phyloP scores from a whole-genome alignment of 106 monocot species.

The Xerophyta viscosa region DNA sequence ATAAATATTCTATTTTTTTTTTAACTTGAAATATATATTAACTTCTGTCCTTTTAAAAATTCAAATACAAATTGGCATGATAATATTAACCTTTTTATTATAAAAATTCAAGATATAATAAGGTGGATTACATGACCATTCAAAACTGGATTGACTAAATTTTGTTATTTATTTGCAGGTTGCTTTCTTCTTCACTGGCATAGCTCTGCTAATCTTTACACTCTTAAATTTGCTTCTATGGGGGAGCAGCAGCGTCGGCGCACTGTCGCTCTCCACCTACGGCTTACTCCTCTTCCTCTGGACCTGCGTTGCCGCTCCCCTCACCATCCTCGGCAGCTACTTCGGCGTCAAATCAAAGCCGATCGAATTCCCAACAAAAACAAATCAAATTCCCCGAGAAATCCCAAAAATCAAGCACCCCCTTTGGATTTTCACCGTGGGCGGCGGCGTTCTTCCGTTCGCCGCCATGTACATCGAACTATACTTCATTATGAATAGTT shows the following conservation, averaged over 20 bases:
- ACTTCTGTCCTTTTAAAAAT: too few species aligned
- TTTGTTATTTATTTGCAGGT: too few species aligned
- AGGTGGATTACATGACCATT: too few species aligned
- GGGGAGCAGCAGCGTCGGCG: conserved; percentile 55
- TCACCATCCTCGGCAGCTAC: conserved; percentile 2
- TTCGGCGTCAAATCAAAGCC: conserved; percentile 1
- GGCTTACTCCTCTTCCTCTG: conserved; percentile 33
- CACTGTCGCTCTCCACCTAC: conserved; percentile 40
- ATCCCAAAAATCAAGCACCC: not conserved
- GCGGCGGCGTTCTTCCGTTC: not conserved
- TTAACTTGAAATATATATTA: too few species aligned
- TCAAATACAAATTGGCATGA: too few species aligned
- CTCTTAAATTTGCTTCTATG: conserved; percentile 46
- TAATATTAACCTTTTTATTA: too few species aligned
- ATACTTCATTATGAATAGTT: conserved; percentile 3
- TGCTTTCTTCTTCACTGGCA: conserved; percentile 16
- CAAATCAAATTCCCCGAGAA: not conserved
- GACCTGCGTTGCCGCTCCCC: conserved; percentile 24
- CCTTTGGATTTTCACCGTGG: not conserved
- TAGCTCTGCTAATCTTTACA: conserved; percentile 36
- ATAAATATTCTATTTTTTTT: too few species aligned
- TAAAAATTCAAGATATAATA: too few species aligned
- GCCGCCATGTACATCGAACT: conserved; percentile 2
- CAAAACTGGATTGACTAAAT: too few species aligned
- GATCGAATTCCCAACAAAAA: not conserved